Evolutionary conservation across 139 green algal species (phyloP), one percentile per base, ranked within the genome.

Genomic region (Chlamydomonas eustigma): DNA sequence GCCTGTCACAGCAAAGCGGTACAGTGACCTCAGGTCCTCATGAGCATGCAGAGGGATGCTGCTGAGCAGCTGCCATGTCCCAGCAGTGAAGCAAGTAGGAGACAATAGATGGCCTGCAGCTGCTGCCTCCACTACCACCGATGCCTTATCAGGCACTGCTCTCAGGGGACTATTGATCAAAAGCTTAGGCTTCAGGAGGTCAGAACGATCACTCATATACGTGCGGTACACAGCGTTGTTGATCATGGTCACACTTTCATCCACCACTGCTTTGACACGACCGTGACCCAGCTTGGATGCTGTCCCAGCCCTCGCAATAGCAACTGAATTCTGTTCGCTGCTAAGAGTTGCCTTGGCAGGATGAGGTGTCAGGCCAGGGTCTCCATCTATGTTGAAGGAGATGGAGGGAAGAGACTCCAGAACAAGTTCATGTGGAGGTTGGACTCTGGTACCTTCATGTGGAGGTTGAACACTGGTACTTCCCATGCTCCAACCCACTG

Each of bases 211-310:
- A 33, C 24, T 44, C 33, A 72, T 18, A 34, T 72, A 72, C 31
- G 5, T 3, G 65, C 65, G 65, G 65, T 72, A 72, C 65, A n/a
- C 65, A 6, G 33, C 8, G 31, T 72, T 72, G 65, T 33, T 12
- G 3, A 72, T 39, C 3, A 34, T 72, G 28, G 28, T 18, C 33
- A 6, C 65, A n/a, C 18, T 24, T 5, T 33, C 4, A 31, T 72
- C 65, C 8, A 39, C 28, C 8, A 72, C 3, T 6, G 65, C 33
- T 31, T 39, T 44, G 28, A 70, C 24, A 70, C 58, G 58, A 5
- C 18, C 44, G 44, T 12, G 44, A 28, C 44, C 18, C 12, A 18
- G 18, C 44, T 58, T 58, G 18, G 12, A 58, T 12, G 44, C 44
- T 28, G 44, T 12, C 44, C 44, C 44, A 28, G n/a, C 44, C 12